A percentile compares a stretch with the other conserved stretches of the same genome.
phyloP scores from a whole-genome alignment of 805 yeast species.

The Zygosaccharomyces gambellarensis region DNA sequence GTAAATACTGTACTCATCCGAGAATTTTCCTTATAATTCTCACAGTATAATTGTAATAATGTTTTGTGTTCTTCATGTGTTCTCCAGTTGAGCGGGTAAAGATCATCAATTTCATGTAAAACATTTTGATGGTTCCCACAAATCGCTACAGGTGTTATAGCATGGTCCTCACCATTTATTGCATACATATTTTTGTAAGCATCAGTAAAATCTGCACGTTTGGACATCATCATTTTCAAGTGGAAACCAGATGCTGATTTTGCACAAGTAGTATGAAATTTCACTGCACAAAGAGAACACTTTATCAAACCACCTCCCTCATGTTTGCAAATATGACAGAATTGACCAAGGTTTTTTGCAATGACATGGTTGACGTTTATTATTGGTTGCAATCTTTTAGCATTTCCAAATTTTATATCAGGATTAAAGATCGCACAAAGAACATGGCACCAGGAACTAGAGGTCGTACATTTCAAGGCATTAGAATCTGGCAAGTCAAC shows the following conservation, averaged over 20 bases:
- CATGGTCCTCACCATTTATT: neutral
- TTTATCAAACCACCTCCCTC: slow-evolving; percentile 42
- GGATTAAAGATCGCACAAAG: slow-evolving; percentile 59
- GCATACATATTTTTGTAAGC: neutral
- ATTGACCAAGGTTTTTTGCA: slow-evolving; percentile 29
- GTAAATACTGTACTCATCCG: slow-evolving; percentile 6
- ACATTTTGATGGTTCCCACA: slow-evolving; percentile 6
- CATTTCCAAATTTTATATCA: slow-evolving; percentile 41
- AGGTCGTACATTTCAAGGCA: slow-evolving; percentile 61
- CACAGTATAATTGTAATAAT: slow-evolving; percentile 10
- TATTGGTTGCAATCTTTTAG: slow-evolving; percentile 44
- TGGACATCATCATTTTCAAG: neutral
- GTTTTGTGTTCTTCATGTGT: neutral
- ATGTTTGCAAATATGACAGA: slow-evolving; percentile 45
- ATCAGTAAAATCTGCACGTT: neutral
- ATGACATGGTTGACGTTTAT: slow-evolving; percentile 35
- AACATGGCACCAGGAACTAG: slow-evolving; percentile 75
- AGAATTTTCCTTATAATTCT: slow-evolving; percentile 7
- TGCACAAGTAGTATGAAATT: slow-evolving; percentile 29
- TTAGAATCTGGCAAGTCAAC: slow-evolving; percentile 46
- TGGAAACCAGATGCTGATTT: slow-evolving; percentile 11
- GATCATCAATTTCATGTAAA: neutral
- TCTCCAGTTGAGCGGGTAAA: slow-evolving; percentile 2
- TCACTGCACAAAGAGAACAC: slow-evolving; percentile 19
- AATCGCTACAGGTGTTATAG: slow-evolving; percentile 4